Conservation (phyloP, 371 early-diverging fungal genomes). For the Mortierella sp. region DNA sequence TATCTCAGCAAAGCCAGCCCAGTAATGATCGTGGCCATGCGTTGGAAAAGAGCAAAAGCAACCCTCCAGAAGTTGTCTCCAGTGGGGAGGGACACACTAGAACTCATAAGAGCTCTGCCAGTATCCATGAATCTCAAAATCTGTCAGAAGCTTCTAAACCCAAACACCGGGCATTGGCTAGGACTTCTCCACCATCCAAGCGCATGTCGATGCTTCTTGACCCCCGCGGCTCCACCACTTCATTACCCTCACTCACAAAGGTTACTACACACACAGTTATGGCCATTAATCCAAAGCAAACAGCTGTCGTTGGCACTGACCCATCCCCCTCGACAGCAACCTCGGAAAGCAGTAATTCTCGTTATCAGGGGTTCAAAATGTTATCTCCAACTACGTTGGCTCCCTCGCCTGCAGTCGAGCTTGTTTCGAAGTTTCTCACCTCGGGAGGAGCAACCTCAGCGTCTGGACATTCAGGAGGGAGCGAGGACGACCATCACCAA, state of each 20-base stretch:
- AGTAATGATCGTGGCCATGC: slow-evolving; percentile 23
- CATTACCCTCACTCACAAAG: slow-evolving; percentile 37
- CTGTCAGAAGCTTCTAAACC: slow-evolving; percentile 20
- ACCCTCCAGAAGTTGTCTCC: slow-evolving; percentile 25
- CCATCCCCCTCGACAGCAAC: slow-evolving; percentile 11
- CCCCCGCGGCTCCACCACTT: slow-evolving; percentile 34
- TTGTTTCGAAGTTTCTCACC: slow-evolving; percentile 36
- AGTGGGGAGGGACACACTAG: slow-evolving; percentile 9
- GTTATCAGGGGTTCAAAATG: slow-evolving; percentile 11
- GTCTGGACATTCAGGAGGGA: neutral
- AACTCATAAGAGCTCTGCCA: slow-evolving; percentile 32
- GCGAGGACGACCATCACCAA: slow-evolving; percentile 25
- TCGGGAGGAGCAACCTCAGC: slow-evolving; percentile 5
- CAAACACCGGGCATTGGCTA: slow-evolving; percentile 16
- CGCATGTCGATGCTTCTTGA: slow-evolving; percentile 50
- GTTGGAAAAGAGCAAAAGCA: slow-evolving; percentile 41
- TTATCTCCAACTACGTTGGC: slow-evolving; percentile 32
- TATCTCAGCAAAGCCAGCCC: neutral
- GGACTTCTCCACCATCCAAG: slow-evolving; percentile 36
- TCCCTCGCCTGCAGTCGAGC: slow-evolving; percentile 43
- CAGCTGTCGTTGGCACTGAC: slow-evolving; percentile 16
- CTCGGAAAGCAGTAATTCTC: slow-evolving; percentile 12
- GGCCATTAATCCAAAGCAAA: slow-evolving; percentile 37
- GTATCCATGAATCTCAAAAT: slow-evolving; percentile 44
- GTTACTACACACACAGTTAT: slow-evolving; percentile 49